These are phyloP conservation scores for Globisporangium mamillatum DNA, from an alignment of 352 stramenopile genomes.

Conservation along the genomic window DNA sequence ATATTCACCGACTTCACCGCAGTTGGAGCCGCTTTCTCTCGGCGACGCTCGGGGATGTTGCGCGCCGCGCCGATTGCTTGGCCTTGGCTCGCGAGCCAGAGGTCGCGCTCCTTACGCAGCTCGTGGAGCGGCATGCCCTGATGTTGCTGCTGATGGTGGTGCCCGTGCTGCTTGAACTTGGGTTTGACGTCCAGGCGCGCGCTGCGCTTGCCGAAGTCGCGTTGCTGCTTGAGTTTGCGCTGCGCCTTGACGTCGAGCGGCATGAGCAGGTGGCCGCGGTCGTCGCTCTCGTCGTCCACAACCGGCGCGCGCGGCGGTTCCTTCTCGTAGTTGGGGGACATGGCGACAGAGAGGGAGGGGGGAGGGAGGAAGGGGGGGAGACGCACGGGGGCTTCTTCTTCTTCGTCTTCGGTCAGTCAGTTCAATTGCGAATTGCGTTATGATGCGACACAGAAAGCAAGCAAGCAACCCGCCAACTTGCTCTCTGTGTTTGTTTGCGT, in stretches of 20 bases:
- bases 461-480: background rate
- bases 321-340: slow-evolving; percentile 17
- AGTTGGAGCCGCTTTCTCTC: slow-evolving; percentile 14
- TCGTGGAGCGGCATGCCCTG: slow-evolving; percentile 25
- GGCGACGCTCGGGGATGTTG: slow-evolving; percentile 35
- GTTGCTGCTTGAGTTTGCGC: slow-evolving; percentile 70
- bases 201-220: slow-evolving; percentile 40
- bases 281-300: slow-evolving; percentile 6
- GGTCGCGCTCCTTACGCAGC: slow-evolving; percentile 37
- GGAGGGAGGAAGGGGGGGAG: background rate
- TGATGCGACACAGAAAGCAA: slow-evolving; percentile 7
- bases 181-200: slow-evolving; percentile 8
- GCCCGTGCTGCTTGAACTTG: slow-evolving; percentile 39
- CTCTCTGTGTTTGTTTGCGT: slow-evolving; percentile 2
- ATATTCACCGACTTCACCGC: slow-evolving; percentile 16
- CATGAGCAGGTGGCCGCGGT: background rate
- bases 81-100: slow-evolving; percentile 27
- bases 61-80: slow-evolving; percentile 16
- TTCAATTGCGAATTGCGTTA: slow-evolving; percentile 13
- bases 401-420: background rate
- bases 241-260: slow-evolving; percentile 45
- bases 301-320: slow-evolving; percentile 3
- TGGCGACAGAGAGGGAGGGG: slow-evolving; percentile 2
- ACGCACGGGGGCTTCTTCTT: background rate
- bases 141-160: slow-evolving; percentile 18